Evolutionary conservation across 257 asterid species (phyloP).

Genomic region (Solanum appendiculatum): DNA sequence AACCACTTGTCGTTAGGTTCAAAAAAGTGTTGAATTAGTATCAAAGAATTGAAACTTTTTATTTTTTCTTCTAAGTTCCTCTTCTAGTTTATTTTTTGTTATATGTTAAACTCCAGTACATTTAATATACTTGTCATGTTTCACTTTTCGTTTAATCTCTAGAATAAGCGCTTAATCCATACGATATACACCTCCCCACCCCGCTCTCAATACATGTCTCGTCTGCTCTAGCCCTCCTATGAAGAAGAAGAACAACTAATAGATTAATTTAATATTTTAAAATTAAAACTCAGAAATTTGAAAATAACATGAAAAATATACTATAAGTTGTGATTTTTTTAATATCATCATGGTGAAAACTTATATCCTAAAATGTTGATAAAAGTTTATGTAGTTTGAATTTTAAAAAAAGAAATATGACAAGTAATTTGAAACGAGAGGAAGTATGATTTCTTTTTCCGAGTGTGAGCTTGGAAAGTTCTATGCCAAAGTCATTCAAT

Average conservation of each 20-base stretch:
- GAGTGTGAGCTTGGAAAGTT: not conserved
- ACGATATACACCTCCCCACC: slow-evolving; percentile 51
- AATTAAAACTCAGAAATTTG: too few species aligned
- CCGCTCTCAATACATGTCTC: slow-evolving; percentile 41
- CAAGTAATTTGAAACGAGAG: not conserved
- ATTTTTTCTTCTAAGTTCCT: not conserved
- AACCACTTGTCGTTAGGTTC: slow-evolving; percentile 24
- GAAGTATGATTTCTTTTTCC: not conserved
- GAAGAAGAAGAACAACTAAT: not conserved
- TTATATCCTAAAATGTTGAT: not conserved
- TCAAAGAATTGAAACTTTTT: not conserved
- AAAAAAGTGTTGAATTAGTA: slow-evolving; percentile 12
- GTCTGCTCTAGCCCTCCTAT: slow-evolving; percentile 55
- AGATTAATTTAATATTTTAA: too few species aligned
- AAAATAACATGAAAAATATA: too few species aligned
- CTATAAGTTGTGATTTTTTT: too few species aligned
- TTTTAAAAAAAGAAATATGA: not conserved
- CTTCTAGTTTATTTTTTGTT: too few species aligned
- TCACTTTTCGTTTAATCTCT: not conserved
- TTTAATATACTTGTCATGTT: not conserved
- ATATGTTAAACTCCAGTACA: too few species aligned
- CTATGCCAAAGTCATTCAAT: not conserved
- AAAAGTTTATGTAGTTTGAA: not conserved
- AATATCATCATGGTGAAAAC: not conserved
- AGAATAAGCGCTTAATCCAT: too few species aligned